phyloP scores from a whole-genome alignment of 2,329 filamentous ascomycete species.

The Aspergillus alliaceus region DNA sequence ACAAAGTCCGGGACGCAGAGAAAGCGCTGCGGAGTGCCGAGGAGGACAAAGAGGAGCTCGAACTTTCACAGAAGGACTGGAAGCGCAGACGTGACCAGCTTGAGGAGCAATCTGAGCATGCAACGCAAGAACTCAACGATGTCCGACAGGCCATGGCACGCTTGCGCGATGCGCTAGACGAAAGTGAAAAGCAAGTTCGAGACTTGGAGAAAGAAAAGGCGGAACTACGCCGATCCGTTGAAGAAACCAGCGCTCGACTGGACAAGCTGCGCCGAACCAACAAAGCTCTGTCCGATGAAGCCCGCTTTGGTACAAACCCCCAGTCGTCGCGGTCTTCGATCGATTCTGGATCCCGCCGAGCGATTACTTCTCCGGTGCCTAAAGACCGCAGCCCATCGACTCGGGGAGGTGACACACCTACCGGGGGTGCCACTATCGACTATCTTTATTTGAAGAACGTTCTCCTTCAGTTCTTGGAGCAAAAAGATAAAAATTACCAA shows the following conservation, averaged over 20 bases:
- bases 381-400: conserved; percentile 36
- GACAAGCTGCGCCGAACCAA: conserved; percentile 75
- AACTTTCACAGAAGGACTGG: conserved; percentile 72
- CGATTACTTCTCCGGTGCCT: conserved; percentile 50
- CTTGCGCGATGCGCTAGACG: conserved; percentile 77
- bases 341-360: conserved; percentile 51
- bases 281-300: conserved; percentile 60
- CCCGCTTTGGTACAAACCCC: conserved; percentile 49
- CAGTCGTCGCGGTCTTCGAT: conserved; percentile 60
- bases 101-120: conserved; percentile 67
- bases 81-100: conserved; percentile 72
- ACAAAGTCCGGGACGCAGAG: conserved; percentile 77
- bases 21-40: conserved; percentile 68
- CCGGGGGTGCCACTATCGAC: conserved; percentile 47
- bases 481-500: conserved; percentile 67
- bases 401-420: conserved; percentile 39
- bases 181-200: conserved; percentile 78
- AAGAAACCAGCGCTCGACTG: conserved; percentile 73
- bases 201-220: conserved; percentile 80
- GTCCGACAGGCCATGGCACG: conserved; percentile 74
- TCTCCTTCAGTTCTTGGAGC: conserved; percentile 65
- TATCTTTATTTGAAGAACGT: conserved; percentile 68
- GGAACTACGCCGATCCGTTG: conserved; percentile 72
- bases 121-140: conserved; percentile 72
- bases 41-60: conserved; percentile 76